phyloP scores from a whole-genome alignment of 2,329 filamentous ascomycete genomes.

The Exophiala sp. region DNA sequence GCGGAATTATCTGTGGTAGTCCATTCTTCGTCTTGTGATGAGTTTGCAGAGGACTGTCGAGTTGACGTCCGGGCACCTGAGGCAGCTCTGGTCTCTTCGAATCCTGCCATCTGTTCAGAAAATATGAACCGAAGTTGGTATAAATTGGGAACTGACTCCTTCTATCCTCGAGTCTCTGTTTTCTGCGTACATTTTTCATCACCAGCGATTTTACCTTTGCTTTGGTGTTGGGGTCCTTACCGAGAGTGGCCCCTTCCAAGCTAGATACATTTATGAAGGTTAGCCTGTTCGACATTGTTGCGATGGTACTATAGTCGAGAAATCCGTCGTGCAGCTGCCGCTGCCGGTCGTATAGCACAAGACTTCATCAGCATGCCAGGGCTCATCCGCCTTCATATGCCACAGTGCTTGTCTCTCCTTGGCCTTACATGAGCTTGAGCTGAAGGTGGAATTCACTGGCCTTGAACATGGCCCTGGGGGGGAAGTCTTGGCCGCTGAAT shows the following conservation, averaged over 20 bases:
- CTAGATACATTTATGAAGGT: slow-evolving; percentile 9
- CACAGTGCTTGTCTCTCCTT: too few species aligned
- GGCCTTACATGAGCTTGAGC: too few species aligned
- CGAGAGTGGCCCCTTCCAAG: neutral
- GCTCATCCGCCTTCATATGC: neutral
- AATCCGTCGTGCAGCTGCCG: too few species aligned
- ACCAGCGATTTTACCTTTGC: slow-evolving; percentile 6
- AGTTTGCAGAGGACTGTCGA: neutral
- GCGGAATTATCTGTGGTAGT: neutral
- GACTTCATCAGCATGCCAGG: too few species aligned
- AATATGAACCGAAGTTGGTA: neutral
- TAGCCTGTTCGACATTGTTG: slow-evolving; percentile 2
- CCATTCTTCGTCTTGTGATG: neutral
- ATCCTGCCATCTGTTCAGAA: slow-evolving; percentile 4
- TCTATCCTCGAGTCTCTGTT: slow-evolving; percentile 6
- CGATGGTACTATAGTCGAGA: too few species aligned
- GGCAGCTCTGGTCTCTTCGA: slow-evolving; percentile 1
- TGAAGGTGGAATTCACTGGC: too few species aligned
- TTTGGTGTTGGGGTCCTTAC: slow-evolving; percentile 6
- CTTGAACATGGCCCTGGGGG: too few species aligned
- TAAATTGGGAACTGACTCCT: slow-evolving; percentile 2
- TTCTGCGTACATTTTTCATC: slow-evolving; percentile 11
- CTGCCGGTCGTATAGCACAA: too few species aligned
- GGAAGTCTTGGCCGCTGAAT: neutral
- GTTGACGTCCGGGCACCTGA: neutral